These are phyloP conservation scores for Neofusicoccum kwambonambiense DNA, from an alignment of 2,329 filamentous ascomycete genomes.

Conservation along the genomic window DNA sequence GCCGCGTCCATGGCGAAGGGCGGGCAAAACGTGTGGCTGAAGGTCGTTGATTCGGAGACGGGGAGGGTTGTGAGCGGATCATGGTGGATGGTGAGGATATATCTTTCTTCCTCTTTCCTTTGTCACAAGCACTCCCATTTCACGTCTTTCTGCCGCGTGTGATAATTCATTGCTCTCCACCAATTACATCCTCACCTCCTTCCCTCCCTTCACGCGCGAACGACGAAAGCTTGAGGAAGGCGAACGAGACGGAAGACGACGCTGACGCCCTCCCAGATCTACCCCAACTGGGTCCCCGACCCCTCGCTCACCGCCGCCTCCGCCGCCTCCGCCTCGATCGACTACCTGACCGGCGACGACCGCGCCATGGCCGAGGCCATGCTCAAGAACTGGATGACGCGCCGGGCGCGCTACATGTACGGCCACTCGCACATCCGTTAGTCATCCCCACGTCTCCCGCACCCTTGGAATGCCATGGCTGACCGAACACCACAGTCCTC, in stretches of 20 bases:
- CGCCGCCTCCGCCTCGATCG: background rate
- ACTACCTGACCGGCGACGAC: background rate
- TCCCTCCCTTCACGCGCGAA: no score
- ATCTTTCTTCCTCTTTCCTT: background rate
- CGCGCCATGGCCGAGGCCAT: background rate
- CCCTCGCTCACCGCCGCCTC: background rate
- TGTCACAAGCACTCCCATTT: background rate
- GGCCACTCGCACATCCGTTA: slow-evolving; percentile 10
- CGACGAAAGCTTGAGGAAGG: no score
- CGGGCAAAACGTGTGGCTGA: background rate
- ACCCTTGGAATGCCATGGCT: no score
- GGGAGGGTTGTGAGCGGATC: background rate
- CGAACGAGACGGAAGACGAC: background rate
- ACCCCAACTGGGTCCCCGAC: slow-evolving; percentile 5
- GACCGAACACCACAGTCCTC: slow-evolving; percentile 17
- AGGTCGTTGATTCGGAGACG: background rate
- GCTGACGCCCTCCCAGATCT: background rate
- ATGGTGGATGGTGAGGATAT: slow-evolving; percentile 4
- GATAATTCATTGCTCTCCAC: no score
- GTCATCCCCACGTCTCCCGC: background rate
- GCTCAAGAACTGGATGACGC: background rate
- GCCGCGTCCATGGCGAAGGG: background rate
- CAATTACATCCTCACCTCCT: no score
- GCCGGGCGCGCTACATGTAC: background rate
- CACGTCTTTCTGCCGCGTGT: no score